Evolutionary conservation across 2,329 filamentous ascomycete species (phyloP).

Genomic region (Ascochyta lentis): DNA sequence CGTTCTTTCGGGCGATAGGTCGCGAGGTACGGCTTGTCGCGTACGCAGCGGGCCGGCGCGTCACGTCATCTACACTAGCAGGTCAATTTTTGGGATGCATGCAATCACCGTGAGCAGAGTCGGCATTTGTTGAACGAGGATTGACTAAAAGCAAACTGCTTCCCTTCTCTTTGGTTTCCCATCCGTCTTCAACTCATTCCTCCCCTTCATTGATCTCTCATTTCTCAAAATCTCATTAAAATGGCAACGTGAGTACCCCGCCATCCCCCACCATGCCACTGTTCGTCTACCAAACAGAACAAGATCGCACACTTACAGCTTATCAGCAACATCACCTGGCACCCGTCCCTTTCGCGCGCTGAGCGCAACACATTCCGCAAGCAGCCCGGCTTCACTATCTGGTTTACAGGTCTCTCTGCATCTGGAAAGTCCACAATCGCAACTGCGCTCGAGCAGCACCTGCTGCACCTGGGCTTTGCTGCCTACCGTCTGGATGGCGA

Average conservation of each 20-base stretch:
- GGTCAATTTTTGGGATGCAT: conserved; percentile 16
- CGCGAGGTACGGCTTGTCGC: conserved; percentile 18
- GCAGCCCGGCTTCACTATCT: conserved; percentile 92
- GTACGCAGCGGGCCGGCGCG: conserved; percentile 13
- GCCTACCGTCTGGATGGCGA: conserved; percentile 97
- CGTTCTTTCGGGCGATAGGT: conserved; percentile 13
- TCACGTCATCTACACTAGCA: conserved; percentile 20
- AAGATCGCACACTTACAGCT: conserved; percentile 20
- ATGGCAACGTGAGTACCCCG: conserved; percentile 48
- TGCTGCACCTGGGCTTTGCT: conserved; percentile 80
- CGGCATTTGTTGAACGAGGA: conserved; percentile 12
- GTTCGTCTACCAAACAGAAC: neutral
- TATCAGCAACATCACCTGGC: conserved; percentile 86
- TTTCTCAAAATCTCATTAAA: conserved; percentile 4
- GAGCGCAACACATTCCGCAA: conserved; percentile 78
- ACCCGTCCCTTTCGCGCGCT: conserved; percentile 77
- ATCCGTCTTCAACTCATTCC: neutral
- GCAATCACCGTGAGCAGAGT: conserved; percentile 11
- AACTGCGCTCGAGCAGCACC: conserved; percentile 94
- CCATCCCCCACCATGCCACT: conserved; percentile 34
- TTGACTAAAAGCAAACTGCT: conserved; percentile 2
- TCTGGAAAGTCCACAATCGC: conserved; percentile 98
- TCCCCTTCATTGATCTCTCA: neutral
- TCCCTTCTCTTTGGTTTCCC: neutral
- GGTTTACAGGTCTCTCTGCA: conserved; percentile 95